Percentiles rank a stretch among this genome's conserved stretches.
These are phyloP conservation scores for Apiospora saccharicola DNA, from an alignment of 2,329 filamentous ascomycete species.

Conservation along the genomic window DNA sequence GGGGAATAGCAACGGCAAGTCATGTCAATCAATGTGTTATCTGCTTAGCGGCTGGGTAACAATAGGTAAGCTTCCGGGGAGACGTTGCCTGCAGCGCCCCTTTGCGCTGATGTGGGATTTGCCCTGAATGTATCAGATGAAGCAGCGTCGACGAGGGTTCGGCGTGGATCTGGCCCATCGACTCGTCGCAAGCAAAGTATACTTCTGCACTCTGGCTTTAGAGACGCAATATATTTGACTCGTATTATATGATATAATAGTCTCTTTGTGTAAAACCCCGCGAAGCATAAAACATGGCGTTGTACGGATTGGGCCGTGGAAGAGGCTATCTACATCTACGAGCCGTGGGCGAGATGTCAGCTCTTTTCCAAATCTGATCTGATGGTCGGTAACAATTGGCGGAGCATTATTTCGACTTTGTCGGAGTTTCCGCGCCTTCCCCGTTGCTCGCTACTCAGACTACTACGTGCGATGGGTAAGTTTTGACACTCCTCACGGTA, in stretches of 20 bases:
- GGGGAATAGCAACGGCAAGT: background rate
- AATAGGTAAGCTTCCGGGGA: background rate
- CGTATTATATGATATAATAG: background rate
- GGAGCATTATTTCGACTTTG: conserved; percentile 5
- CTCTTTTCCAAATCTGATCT: background rate
- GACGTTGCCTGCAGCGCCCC: background rate
- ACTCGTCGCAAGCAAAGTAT: background rate
- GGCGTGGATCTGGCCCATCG: background rate
- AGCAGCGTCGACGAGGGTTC: background rate
- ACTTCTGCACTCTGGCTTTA: background rate
- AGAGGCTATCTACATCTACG: conserved; percentile 6
- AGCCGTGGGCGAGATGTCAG: conserved; percentile 7
- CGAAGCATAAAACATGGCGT: background rate
- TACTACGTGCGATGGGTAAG: too few species aligned
- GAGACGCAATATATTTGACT: background rate
- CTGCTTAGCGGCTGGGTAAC: background rate
- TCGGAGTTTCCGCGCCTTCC: background rate
- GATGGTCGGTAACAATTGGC: background rate
- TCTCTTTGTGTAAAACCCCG: background rate
- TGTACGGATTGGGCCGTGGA: background rate
- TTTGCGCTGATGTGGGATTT: background rate
- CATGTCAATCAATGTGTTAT: background rate
- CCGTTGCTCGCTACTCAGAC: background rate
- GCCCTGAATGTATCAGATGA: background rate
- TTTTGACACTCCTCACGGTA: too few species aligned